These are phyloP conservation scores for Hirschfeldia incana DNA, from an alignment of 345 rosid genomes.

Conservation along the genomic window DNA sequence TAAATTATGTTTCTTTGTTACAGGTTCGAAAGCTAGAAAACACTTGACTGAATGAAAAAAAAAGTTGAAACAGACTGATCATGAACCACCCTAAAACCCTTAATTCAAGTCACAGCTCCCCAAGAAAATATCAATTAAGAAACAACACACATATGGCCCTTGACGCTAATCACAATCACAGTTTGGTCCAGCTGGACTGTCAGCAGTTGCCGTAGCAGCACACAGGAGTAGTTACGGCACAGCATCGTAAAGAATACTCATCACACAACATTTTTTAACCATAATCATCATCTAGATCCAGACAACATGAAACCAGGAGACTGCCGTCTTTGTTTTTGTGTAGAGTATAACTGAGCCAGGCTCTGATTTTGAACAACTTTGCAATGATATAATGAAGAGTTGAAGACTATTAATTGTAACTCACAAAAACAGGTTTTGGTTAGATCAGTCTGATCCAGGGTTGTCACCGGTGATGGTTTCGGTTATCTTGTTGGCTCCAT, in stretches of 20 bases:
- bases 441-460: constrained; percentile 28
- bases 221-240: too few species aligned
- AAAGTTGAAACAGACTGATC: too few species aligned
- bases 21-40: too few species aligned
- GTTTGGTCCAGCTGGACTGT: too few species aligned
- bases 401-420: constrained; percentile 10
- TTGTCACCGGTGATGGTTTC: constrained; percentile 27
- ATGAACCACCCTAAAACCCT: too few species aligned
- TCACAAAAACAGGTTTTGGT: neutral
- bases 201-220: too few species aligned
- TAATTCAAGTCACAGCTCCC: too few species aligned
- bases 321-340: constrained; percentile 17
- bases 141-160: too few species aligned
- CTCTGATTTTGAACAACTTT: constrained; percentile 28
- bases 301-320: neutral
- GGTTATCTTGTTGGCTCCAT: constrained; percentile 40
- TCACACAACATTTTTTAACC: neutral
- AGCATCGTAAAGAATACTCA: neutral
- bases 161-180: too few species aligned
- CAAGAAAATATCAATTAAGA: too few species aligned
- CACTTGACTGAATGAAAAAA: too few species aligned
- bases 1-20: too few species aligned
- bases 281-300: neutral
- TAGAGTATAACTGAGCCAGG: constrained; percentile 16
- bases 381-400: constrained; percentile 1